phyloP scores from a whole-genome alignment of 148 eudicot genomes.

The Rhododendron vialii region DNA sequence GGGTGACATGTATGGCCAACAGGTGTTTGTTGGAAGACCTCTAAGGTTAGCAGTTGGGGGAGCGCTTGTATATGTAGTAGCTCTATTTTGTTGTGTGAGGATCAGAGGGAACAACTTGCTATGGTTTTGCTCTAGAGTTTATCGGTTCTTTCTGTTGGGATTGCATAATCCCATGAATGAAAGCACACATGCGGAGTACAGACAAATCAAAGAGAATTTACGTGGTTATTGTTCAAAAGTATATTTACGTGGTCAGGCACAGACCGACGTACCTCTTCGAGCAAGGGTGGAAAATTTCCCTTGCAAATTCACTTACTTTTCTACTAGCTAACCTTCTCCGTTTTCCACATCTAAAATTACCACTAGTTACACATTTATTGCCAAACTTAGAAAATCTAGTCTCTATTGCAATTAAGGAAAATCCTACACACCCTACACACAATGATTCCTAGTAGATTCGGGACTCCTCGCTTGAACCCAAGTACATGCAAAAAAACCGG shows the following conservation, averaged over 20 bases:
- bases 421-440: not conserved
- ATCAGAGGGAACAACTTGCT: not conserved
- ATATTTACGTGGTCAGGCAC: not conserved
- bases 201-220: not conserved
- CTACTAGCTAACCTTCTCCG: not conserved
- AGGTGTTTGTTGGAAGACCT: constrained; percentile 14
- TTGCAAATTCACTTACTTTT: not conserved
- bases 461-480: not conserved
- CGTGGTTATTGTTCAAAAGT: not conserved
- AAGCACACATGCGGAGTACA: not conserved
- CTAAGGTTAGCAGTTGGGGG: not conserved
- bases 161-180: not conserved
- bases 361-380: not conserved
- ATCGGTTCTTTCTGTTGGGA: not conserved
- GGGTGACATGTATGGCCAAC: not conserved
- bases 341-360: not conserved
- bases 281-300: not conserved
- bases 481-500: not conserved
- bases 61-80: not conserved
- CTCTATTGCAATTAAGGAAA: not conserved
- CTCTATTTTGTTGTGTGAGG: not conserved
- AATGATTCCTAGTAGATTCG: not conserved
- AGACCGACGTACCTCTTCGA: not conserved
- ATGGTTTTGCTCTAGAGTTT: not conserved
- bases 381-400: not conserved